phyloP scores from a whole-genome alignment of 495 filamentous ascomycete species.

The Penicillium dipodomyicola region DNA sequence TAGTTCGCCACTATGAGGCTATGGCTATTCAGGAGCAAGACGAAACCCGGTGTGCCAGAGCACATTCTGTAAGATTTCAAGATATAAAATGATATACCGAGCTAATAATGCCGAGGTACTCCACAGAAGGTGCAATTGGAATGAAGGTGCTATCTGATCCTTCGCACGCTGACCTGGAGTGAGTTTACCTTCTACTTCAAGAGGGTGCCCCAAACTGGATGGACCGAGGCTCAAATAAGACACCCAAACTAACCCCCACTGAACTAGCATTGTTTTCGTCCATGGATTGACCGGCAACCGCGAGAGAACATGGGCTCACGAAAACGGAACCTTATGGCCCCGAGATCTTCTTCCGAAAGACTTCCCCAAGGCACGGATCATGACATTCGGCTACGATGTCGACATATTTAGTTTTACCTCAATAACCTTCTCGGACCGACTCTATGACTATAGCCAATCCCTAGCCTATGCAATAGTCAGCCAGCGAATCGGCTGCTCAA shows the following conservation, averaged over 20 bases:
- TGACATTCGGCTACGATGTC: constrained; percentile 10
- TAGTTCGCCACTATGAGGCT: not conserved
- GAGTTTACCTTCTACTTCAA: not conserved
- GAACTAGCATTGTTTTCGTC: constrained; percentile 4
- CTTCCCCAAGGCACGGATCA: constrained; percentile 5
- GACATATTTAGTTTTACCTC: not conserved
- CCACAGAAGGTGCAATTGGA: not conserved
- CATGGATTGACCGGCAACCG: constrained; percentile 7
- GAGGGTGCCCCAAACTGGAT: not conserved
- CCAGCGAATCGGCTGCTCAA: not conserved
- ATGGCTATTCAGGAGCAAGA: constrained; percentile 8
- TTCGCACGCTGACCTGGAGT: constrained; percentile 3
- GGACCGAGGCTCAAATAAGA: not conserved
- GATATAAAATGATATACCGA: not conserved
- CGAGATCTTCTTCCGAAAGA: constrained; percentile 3
- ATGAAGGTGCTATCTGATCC: constrained; percentile 6
- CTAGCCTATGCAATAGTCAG: constrained; percentile 9
- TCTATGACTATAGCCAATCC: constrained; percentile 4
- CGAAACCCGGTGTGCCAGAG: not conserved
- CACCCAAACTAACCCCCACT: not conserved
- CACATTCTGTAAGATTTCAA: not conserved
- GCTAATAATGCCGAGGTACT: not conserved
- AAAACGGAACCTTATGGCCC: constrained; percentile 8
- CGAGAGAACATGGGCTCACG: constrained; percentile 5
- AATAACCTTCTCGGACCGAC: not conserved